Evolutionary conservation across 192 early-diverging fungal genomes (phyloP), one percentile per base, ranked within the genome.

Genomic region (Borealophlyctis nickersoniae): DNA sequence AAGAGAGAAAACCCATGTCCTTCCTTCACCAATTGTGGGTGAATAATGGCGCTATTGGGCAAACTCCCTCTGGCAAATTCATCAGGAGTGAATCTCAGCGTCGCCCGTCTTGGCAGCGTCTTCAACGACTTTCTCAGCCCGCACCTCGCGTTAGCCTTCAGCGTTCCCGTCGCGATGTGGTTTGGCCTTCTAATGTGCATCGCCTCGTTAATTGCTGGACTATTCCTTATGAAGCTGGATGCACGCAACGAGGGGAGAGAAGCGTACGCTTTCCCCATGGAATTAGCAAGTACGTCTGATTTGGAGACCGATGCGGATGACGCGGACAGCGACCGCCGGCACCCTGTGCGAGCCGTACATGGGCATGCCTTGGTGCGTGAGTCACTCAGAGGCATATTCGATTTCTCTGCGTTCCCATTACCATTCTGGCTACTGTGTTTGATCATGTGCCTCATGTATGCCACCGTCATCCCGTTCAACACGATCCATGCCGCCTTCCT

Each of bases 391-490:
- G 13, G 19, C 27, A 19, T 23, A 11, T 16, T 23, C 5, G 19
- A 19, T 11, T 4, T 11, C 7, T 54, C n/a, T n/a, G n/a, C n/a
- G n/a, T 4, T 36, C 31, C 28, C 11, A 32, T 4, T 23, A 4
- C 58, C 70, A 3, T 81, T 82, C 60, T 82, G 78, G 81, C 60
- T 84, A 22, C 30, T 86, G 1, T 57, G 61, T 4, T 19, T 54
- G 11, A 67, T 86, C 39, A 65, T 80, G 36, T 73, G 83, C 19
- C 19, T 77, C 28, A 53, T 85, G 73, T 76, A 79, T 39, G 85
- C 81, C 23, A 77, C 77, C n/a, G 73, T 81, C 13, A 69, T 83
- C 2, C 81, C 85, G 4, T 87, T 87, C 76, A 84, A 86, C 62
- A 82, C 77, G 2, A 84, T 87, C 61, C 85, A 86, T 56, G 76